Evolutionary conservation across 768 basidiomycete genomes (phyloP).

Genomic region (Tubosaeta sp.): DNA sequence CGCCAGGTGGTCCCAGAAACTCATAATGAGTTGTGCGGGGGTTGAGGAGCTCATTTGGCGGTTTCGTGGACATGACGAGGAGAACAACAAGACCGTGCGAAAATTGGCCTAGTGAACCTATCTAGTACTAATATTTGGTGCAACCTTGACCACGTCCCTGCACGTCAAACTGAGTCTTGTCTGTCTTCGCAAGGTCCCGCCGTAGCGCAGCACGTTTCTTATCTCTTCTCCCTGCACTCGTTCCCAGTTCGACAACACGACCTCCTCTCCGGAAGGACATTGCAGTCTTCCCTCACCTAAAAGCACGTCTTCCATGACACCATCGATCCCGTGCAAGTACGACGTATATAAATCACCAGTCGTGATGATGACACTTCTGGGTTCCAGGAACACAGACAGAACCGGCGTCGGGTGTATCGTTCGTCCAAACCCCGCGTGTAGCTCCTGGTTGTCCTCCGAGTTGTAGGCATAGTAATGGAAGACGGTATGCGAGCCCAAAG

Average conservation of each 20-base stretch:
- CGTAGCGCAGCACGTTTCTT: slow-evolving; percentile 38
- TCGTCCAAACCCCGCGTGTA: slow-evolving; percentile 34
- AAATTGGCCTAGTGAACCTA: too few relatives aligned
- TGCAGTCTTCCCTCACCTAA: slow-evolving; percentile 23
- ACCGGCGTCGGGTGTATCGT: slow-evolving; percentile 62
- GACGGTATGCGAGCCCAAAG: slow-evolving; percentile 76
- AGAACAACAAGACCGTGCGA: not conserved
- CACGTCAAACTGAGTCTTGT: slow-evolving; percentile 82
- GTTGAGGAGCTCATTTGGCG: slow-evolving; percentile 44
- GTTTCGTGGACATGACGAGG: slow-evolving; percentile 18
- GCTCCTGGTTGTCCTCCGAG: slow-evolving; percentile 12
- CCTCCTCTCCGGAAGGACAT: slow-evolving; percentile 26
- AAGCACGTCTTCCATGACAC: slow-evolving; percentile 44
- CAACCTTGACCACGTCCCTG: slow-evolving; percentile 70
- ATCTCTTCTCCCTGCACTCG: slow-evolving; percentile 42
- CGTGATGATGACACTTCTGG: slow-evolving; percentile 81
- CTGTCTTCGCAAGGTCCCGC: slow-evolving; percentile 52
- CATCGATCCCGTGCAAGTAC: slow-evolving; percentile 81
- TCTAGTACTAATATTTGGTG: not conserved
- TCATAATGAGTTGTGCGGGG: slow-evolving; percentile 73
- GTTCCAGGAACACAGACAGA: slow-evolving; percentile 75
- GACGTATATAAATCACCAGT: slow-evolving; percentile 61
- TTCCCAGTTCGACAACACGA: slow-evolving; percentile 54
- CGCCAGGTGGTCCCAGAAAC: slow-evolving; percentile 79
- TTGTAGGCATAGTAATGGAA: slow-evolving; percentile 78